Conservation (phyloP, 2,329 filamentous ascomycete genomes). For the Talaromyces sp. region DNA sequence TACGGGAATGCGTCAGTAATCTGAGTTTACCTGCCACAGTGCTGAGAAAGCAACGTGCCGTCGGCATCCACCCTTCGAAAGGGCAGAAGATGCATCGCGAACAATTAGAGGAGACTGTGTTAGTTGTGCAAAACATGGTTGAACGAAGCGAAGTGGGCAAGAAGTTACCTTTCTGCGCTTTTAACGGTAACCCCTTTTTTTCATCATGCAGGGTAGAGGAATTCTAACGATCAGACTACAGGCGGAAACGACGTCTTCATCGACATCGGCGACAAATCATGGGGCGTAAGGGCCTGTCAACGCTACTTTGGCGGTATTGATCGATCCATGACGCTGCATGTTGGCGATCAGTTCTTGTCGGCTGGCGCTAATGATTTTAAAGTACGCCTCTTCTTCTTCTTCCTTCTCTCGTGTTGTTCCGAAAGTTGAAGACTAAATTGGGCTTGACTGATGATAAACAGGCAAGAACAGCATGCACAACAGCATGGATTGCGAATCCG, state of each 20-base stretch:
- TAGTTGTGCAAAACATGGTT: conserved; percentile 88
- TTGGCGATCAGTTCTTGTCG: conserved; percentile 92
- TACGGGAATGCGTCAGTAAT: conserved; percentile 73
- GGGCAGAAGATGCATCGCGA: conserved; percentile 72
- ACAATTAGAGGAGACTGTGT: conserved; percentile 88
- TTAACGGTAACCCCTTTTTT: conserved; percentile 60
- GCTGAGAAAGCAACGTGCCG: conserved; percentile 81
- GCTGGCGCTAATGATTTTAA: conserved; percentile 98
- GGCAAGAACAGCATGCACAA: conserved; percentile 84
- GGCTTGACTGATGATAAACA: conserved; percentile 18
- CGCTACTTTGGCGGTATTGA: conserved; percentile 75
- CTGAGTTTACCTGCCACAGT: conserved; percentile 74
- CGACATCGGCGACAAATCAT: conserved; percentile 96
- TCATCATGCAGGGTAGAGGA: background rate
- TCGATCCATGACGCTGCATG: conserved; percentile 78
- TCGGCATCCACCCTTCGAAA: conserved; percentile 66
- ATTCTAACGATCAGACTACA: conserved; percentile 22
- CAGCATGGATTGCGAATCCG: conserved; percentile 94
- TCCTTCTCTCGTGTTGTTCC: too few relatives aligned
- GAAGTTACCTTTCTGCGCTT: conserved; percentile 84
- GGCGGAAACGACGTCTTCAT: conserved; percentile 95
- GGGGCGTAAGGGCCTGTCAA: conserved; percentile 91
- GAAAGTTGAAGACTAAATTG: background rate
- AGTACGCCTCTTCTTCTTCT: conserved; percentile 34
- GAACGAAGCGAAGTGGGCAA: conserved; percentile 69